Evolutionary conservation across 331 rosid species (phyloP).

Genomic region (Pyracantha coccinea): DNA sequence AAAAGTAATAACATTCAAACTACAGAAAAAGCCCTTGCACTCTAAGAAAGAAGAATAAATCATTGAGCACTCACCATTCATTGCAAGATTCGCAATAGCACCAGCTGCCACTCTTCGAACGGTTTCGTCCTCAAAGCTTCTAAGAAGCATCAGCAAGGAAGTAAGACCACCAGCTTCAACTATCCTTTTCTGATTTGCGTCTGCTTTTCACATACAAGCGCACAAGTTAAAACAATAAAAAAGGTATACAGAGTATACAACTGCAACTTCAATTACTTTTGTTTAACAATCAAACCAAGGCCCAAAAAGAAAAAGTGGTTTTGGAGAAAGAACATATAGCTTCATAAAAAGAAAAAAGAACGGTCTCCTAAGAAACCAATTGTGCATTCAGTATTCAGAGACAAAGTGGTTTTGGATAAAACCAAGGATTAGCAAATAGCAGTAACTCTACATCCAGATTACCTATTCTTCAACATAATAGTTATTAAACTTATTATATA

Average conservation of each 20-base stretch:
- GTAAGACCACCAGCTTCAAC: slow-evolving; percentile 97
- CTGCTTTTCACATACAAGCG: slow-evolving; percentile 39
- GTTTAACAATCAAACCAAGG: background rate
- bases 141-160: slow-evolving; percentile 90
- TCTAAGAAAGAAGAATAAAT: background rate
- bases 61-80: slow-evolving; percentile 60
- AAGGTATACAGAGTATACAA: background rate
- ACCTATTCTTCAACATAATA: background rate
- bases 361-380: background rate
- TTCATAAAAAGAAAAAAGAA: background rate
- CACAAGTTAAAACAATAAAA: background rate
- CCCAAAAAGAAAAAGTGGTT: background rate
- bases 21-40: slow-evolving; percentile 9
- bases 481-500: background rate
- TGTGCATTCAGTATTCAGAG: background rate
- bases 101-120: slow-evolving; percentile 97
- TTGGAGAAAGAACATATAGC: background rate
- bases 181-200: slow-evolving; percentile 82
- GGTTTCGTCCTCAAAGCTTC: slow-evolving; percentile 94
- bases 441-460: background rate
- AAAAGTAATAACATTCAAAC: slow-evolving; percentile 11
- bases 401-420: background rate
- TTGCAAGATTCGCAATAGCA: slow-evolving; percentile 97
- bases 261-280: background rate
- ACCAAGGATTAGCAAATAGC: background rate